Evolutionary conservation across 179 eudicot species (phyloP).

Genomic region (Corrigiola litoralis): DNA sequence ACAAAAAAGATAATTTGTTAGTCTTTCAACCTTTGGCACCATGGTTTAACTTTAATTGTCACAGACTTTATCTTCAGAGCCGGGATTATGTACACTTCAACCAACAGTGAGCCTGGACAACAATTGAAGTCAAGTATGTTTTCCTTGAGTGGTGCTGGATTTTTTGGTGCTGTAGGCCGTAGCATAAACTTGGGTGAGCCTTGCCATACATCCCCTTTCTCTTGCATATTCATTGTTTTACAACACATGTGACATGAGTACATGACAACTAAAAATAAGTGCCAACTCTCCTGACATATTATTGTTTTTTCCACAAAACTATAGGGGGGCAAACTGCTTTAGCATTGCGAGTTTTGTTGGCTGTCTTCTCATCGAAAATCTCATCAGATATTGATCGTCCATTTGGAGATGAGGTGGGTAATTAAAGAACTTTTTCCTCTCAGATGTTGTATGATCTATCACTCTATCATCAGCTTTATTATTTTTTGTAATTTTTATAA

Average conservation of each 20-base stretch:
- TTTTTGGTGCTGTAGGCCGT: conserved; percentile 77
- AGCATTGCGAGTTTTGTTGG: conserved; percentile 73
- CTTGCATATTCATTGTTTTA: no score
- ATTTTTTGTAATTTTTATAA: neutral
- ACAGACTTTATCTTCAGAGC: conserved; percentile 91
- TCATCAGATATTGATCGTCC: conserved; percentile 71
- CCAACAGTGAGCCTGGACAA: conserved; percentile 36
- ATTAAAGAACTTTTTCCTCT: conserved; percentile 1
- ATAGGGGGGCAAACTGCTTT: conserved; percentile 95
- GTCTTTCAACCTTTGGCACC: conserved; percentile 16
- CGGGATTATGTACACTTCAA: conserved; percentile 82
- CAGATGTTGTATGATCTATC: neutral
- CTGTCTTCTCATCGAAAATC: conserved; percentile 72
- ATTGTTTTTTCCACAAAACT: neutral
- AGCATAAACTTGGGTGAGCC: conserved; percentile 79
- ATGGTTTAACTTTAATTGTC: conserved; percentile 59
- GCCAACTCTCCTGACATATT: neutral
- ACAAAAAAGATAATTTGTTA: no score
- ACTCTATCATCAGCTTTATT: neutral
- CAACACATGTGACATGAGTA: no score
- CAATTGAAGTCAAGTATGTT: conserved; percentile 62
- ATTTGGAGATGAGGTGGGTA: conserved; percentile 85
- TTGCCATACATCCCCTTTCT: neutral
- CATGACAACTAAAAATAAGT: no score
- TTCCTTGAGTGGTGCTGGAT: conserved; percentile 70